Evolutionary conservation across 2,329 filamentous ascomycete species (phyloP).

Genomic region (Penicillium glabrum): DNA sequence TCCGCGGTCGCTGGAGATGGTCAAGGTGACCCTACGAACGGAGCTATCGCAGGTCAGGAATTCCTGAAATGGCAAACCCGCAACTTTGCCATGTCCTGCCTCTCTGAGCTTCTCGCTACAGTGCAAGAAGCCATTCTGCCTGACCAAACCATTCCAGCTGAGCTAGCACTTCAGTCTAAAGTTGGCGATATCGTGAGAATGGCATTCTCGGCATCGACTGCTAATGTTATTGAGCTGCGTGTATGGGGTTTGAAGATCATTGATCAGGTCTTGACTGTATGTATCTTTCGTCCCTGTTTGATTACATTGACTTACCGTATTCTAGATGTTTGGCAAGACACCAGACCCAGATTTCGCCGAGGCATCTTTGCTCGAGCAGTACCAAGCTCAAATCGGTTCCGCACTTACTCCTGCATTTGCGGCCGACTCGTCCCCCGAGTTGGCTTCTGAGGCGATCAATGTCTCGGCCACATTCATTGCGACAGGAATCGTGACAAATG

Average conservation of each 20-base stretch:
- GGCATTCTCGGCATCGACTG: constrained; percentile 95
- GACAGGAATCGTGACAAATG: constrained; percentile 93
- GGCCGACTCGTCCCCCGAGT: constrained; percentile 89
- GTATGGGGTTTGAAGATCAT: constrained; percentile 93
- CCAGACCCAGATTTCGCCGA: constrained; percentile 98
- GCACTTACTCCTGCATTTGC: constrained; percentile 95
- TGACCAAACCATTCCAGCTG: constrained; percentile 75
- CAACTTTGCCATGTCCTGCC: constrained; percentile 86
- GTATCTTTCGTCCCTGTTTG: background rate
- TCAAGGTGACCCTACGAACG: constrained; percentile 55
- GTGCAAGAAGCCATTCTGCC: constrained; percentile 76
- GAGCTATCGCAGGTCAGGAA: constrained; percentile 68
- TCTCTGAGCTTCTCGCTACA: constrained; percentile 77
- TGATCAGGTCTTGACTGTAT: constrained; percentile 75
- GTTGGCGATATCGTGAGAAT: constrained; percentile 93
- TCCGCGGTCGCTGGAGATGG: constrained; percentile 64
- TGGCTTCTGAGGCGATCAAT: constrained; percentile 93
- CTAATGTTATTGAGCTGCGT: constrained; percentile 83
- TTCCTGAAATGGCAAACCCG: constrained; percentile 92
- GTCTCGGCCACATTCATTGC: constrained; percentile 98
- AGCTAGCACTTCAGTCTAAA: constrained; percentile 74
- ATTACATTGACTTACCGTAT: background rate
- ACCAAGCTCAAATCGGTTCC: constrained; percentile 96
- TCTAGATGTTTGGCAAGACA: constrained; percentile 80
- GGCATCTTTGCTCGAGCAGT: constrained; percentile 92